A percentile compares a stretch with the other conserved stretches of the same genome.
Evolutionary conservation across 805 yeast genomes (phyloP).

Genomic region (Candida nitratophila): DNA sequence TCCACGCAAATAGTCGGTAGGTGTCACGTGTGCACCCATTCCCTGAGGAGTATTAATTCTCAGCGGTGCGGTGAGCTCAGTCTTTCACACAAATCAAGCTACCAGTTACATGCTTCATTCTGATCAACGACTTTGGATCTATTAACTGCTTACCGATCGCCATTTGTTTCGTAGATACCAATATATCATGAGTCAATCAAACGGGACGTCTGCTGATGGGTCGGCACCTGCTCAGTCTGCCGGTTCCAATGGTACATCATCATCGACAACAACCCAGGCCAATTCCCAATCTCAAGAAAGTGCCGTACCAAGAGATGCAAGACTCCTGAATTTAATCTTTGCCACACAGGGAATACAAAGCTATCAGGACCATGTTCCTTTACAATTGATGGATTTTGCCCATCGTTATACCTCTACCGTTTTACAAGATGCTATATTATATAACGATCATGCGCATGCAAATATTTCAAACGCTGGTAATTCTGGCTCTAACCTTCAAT

Average conservation of each 20-base stretch:
- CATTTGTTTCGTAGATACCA: too few species aligned
- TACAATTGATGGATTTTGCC: constrained; percentile 96
- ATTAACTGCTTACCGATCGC: too few species aligned
- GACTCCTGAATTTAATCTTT: constrained; percentile 79
- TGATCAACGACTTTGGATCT: too few species aligned
- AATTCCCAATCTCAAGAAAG: background rate
- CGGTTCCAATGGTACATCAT: background rate
- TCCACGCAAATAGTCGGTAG: too few species aligned
- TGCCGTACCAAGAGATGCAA: constrained; percentile 79
- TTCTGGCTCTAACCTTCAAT: constrained; percentile 32
- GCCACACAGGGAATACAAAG: constrained; percentile 90
- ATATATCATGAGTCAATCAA: background rate
- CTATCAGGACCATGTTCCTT: constrained; percentile 93
- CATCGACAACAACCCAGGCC: background rate
- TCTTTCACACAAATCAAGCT: too few species aligned
- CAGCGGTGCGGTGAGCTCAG: too few species aligned
- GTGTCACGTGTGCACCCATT: too few species aligned
- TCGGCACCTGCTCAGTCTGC: background rate
- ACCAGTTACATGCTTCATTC: too few species aligned
- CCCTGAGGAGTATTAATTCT: too few species aligned
- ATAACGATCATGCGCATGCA: constrained; percentile 71
- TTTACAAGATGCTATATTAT: constrained; percentile 81
- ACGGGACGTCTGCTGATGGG: background rate
- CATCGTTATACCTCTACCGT: constrained; percentile 81
- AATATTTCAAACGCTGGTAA: constrained; percentile 31